phyloP scores from a whole-genome alignment of 495 filamentous ascomycete species.

The Bathelium albidoporum region DNA sequence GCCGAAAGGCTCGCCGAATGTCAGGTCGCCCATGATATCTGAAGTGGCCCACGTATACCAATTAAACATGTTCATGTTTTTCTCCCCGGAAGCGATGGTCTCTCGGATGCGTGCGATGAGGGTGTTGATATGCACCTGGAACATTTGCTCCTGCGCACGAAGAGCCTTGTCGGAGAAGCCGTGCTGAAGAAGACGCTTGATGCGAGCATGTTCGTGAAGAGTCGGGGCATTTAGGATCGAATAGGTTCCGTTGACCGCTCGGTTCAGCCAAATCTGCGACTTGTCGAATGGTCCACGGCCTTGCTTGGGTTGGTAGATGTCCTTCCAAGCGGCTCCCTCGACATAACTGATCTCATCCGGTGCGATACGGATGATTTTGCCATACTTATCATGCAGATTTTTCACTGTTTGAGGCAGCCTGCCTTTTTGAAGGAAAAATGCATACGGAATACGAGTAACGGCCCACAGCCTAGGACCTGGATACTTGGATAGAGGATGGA shows the following conservation, averaged over 20 bases:
- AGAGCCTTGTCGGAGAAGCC: constrained; percentile 10
- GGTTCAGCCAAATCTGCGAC: not conserved
- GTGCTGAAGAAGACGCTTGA: constrained; percentile 5
- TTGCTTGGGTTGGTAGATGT: constrained; percentile 33
- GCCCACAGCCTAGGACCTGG: not conserved
- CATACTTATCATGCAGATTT: constrained; percentile 41
- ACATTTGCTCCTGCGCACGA: constrained; percentile 1
- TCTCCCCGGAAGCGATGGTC: not conserved
- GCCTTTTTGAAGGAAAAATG: constrained; percentile 1
- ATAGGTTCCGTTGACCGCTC: not conserved
- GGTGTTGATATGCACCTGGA: constrained; percentile 2
- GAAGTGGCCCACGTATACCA: constrained; percentile 22
- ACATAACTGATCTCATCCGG: constrained; percentile 44
- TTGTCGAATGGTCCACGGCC: not conserved
- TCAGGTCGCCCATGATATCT: constrained; percentile 31
- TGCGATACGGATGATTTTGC: constrained; percentile 43
- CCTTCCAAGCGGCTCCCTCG: constrained; percentile 33
- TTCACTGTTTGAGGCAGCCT: constrained; percentile 2
- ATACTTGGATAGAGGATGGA: constrained; percentile 1
- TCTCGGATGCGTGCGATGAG: not conserved
- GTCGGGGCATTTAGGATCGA: not conserved
- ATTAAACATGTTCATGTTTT: constrained; percentile 7
- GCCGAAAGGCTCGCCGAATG: constrained; percentile 31
- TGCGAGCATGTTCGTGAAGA: not conserved
- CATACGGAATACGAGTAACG: not conserved